phyloP scores from a whole-genome alignment of 768 basidiomycete genomes.

The Coprinopsis sp. region DNA sequence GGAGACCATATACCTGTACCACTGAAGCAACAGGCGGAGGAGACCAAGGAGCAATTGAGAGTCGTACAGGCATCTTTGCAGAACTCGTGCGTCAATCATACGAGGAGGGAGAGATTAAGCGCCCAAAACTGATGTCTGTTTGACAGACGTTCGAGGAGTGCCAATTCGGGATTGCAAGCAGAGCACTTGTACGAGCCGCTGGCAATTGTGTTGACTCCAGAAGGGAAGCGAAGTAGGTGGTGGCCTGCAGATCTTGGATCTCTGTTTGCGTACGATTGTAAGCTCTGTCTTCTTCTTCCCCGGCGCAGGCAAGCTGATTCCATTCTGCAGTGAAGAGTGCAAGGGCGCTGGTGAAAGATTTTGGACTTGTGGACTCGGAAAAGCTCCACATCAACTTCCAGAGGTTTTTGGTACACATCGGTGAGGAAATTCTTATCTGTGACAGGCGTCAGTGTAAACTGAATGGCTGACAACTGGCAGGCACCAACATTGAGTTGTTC shows the following conservation, averaged over 20 bases:
- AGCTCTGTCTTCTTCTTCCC: slow-evolving; percentile 16
- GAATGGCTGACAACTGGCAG: slow-evolving; percentile 3
- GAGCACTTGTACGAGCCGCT: slow-evolving; percentile 42
- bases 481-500: slow-evolving; percentile 14
- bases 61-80: slow-evolving; percentile 40
- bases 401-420: slow-evolving; percentile 54
- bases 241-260: slow-evolving; percentile 49
- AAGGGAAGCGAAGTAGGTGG: slow-evolving; percentile 42
- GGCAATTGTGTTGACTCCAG: slow-evolving; percentile 39
- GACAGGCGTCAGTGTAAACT: neutral
- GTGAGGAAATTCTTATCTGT: slow-evolving; percentile 23
- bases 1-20: slow-evolving; percentile 43
- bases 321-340: slow-evolving; percentile 33
- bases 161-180: slow-evolving; percentile 39
- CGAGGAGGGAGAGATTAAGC: no score
- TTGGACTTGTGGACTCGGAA: slow-evolving; percentile 40
- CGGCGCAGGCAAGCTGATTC: neutral
- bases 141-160: slow-evolving; percentile 43
- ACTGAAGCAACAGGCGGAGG: slow-evolving; percentile 38
- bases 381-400: slow-evolving; percentile 43
- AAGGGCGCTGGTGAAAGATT: slow-evolving; percentile 43
- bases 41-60: slow-evolving; percentile 39
- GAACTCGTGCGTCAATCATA: slow-evolving; percentile 57
- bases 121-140: no score
- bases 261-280: slow-evolving; percentile 51